A percentile compares a stretch with the other conserved stretches of the same genome.
Conservation (phyloP, 2,329 filamentous ascomycete genomes). For the Penicillium sp. region DNA sequence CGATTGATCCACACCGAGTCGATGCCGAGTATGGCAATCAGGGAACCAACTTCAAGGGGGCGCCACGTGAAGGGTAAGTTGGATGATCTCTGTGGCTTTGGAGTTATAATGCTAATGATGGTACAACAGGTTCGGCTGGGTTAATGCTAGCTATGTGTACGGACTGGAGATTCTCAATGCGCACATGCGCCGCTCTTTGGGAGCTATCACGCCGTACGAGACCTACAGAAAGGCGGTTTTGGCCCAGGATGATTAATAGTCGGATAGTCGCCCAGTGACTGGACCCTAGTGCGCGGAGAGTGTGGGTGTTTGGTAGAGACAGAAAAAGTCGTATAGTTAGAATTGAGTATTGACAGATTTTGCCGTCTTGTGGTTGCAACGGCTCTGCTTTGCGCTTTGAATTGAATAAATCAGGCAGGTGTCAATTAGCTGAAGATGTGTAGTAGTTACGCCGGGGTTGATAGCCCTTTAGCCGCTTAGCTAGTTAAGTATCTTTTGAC, state of each 20-base stretch:
- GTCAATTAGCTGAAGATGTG: neutral
- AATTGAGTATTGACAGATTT: no score
- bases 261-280: neutral
- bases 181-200: slow-evolving; percentile 83
- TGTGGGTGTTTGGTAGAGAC: neutral
- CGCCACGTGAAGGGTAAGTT: slow-evolving; percentile 89
- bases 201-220: slow-evolving; percentile 80
- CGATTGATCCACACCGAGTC: slow-evolving; percentile 85
- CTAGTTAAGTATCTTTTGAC: no score
- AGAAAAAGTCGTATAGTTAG: slow-evolving; percentile 2
- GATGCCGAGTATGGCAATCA: slow-evolving; percentile 98
- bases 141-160: slow-evolving; percentile 96
- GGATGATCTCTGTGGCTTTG: slow-evolving; percentile 1
- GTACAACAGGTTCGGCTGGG: slow-evolving; percentile 80
- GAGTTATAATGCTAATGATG: slow-evolving; percentile 5
- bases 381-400: neutral
- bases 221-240: slow-evolving; percentile 66
- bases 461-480: no score
- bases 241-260: slow-evolving; percentile 26
- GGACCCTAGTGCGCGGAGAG: neutral
- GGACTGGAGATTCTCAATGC: slow-evolving; percentile 83
- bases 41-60: slow-evolving; percentile 89
- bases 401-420: neutral
- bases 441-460: no score
- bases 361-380: neutral